Base-by-base conservation (phyloP, 192 early-diverging fungal species). In the Linnemannia exigua region DNA sequence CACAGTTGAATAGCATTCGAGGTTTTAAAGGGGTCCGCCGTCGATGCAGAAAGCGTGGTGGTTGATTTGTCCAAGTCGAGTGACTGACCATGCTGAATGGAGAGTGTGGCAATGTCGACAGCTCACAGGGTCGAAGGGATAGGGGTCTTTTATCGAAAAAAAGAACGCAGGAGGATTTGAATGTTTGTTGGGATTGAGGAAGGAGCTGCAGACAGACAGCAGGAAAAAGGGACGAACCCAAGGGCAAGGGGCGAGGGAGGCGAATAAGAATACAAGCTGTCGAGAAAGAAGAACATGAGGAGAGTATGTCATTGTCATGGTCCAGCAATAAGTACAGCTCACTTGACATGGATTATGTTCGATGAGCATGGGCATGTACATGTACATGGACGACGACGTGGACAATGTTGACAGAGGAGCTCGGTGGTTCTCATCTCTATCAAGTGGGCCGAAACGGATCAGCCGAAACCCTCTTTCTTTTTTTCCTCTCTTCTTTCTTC, bases 41-140 rank as follows among this genome's bases (percentile, higher is more conserved):
- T 54, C 20, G 41, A 54, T n/a, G n/a, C n/a, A 54, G 52, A n/a
- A 20, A 54, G 8, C 52, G 11, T 28, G 8, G 28, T 63, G 1
- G 28, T 63, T 63, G 9, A 28, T 16, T 63, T 63, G 28, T 31
- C 12, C 0, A 63, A 25, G 58, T 31, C 14, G 25, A 63, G 25
- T 63, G 58, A 11, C 58, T 63, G 58, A 63, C 58, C 58, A 63
- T 63, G 8, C 11, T 63, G 14, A n/a, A n/a, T n/a, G n/a, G n/a
- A n/a, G n/a, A n/a, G n/a, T 63, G 58, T 63, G 28, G 58, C 28
- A 63, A 63, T 63, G 28, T 63, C 28, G 35, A 58, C 20, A 47
- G 50, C 72, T 52, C 72, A 74, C 72, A 74, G 48, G 48, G 15
- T 74, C 48, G 47, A 33, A 36, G 19, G 50, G 47, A 74, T 52